Percentiles rank a stretch among this genome's conserved stretches.
These are phyloP conservation scores for Salinomyces thailandicus DNA, from an alignment of 2,329 filamentous ascomycete species.

Conservation along the genomic window DNA sequence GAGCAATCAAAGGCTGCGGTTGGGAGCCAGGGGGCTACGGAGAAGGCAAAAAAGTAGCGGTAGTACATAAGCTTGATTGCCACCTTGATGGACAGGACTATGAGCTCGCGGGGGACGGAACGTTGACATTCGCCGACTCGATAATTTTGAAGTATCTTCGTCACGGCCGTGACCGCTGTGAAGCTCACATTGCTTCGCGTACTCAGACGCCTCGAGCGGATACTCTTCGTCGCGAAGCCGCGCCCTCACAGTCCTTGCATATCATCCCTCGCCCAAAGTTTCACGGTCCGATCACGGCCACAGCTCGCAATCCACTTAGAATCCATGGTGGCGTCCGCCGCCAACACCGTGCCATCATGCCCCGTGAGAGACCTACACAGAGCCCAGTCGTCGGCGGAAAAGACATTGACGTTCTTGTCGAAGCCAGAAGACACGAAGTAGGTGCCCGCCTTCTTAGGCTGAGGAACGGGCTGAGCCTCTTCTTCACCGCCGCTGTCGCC, in stretches of 20 bases:
- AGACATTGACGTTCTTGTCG: conserved; percentile 90
- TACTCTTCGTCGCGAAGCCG: too few species aligned
- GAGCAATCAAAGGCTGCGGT: neutral
- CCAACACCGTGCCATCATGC: conserved; percentile 85
- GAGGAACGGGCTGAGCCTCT: conserved; percentile 10
- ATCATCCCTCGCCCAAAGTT: conserved; percentile 94
- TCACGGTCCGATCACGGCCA: conserved; percentile 88
- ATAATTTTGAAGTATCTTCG: too few species aligned
- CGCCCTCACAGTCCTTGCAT: too few species aligned
- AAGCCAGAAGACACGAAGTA: conserved; percentile 89
- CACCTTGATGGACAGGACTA: too few species aligned
- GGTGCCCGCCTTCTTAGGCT: conserved; percentile 76
- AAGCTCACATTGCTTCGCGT: too few species aligned
- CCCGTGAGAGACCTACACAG: conserved; percentile 78
- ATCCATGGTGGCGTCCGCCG: conserved; percentile 77
- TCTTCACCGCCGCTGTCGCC: conserved; percentile 9
- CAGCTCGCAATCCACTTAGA: conserved; percentile 89
- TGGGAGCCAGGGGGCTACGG: neutral
- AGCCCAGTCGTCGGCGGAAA: conserved; percentile 93
- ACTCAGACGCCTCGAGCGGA: too few species aligned
- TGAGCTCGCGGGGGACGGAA: too few species aligned
- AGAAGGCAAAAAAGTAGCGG: neutral
- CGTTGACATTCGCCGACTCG: too few species aligned
- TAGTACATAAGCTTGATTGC: neutral
- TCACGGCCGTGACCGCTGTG: too few species aligned